A percentile compares a stretch with the other conserved stretches of the same genome.
Evolutionary conservation across 495 filamentous ascomycete genomes (phyloP).

Genomic region (Jackrogersella minutella): DNA sequence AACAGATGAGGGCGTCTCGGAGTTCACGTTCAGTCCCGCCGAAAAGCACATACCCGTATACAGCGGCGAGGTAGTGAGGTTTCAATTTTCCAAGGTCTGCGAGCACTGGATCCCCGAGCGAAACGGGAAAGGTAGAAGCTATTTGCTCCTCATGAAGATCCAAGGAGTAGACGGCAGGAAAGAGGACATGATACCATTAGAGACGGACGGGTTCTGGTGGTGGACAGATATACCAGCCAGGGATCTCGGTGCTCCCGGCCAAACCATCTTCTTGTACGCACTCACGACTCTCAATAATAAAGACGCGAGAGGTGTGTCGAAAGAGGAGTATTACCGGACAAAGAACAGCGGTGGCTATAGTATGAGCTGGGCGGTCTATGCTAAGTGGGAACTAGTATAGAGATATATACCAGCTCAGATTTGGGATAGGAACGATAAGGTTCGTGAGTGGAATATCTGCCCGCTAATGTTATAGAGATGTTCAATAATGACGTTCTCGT

Average conservation of each 20-base stretch:
- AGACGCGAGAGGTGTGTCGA: constrained; percentile 73
- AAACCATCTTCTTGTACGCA: constrained; percentile 67
- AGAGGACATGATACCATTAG: constrained; percentile 70
- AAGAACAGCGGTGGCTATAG: constrained; percentile 62
- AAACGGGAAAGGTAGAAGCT: constrained; percentile 68
- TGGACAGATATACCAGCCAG: constrained; percentile 74
- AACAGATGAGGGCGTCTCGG: constrained; percentile 69
- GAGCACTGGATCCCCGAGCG: constrained; percentile 76
- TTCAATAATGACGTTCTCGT: background rate
- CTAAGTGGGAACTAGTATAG: constrained; percentile 70
- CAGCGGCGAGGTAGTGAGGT: constrained; percentile 63
- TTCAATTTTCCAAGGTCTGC: constrained; percentile 79
- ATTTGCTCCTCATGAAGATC: constrained; percentile 70
- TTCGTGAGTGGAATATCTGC: constrained; percentile 9
- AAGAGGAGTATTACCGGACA: constrained; percentile 67
- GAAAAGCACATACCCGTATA: constrained; percentile 64
- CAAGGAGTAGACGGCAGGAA: constrained; percentile 72
- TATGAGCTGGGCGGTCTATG: constrained; percentile 69
- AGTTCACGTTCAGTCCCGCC: constrained; percentile 66
- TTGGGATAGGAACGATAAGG: background rate
- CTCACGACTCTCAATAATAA: constrained; percentile 69
- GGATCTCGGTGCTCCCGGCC: constrained; percentile 73
- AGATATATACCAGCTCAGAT: background rate
- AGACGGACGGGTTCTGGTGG: constrained; percentile 73
- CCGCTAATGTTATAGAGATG: background rate